Percentiles rank a stretch among this genome's conserved stretches.
phyloP scores from a whole-genome alignment of 805 yeast genomes.

The Grigorovia humatica region DNA sequence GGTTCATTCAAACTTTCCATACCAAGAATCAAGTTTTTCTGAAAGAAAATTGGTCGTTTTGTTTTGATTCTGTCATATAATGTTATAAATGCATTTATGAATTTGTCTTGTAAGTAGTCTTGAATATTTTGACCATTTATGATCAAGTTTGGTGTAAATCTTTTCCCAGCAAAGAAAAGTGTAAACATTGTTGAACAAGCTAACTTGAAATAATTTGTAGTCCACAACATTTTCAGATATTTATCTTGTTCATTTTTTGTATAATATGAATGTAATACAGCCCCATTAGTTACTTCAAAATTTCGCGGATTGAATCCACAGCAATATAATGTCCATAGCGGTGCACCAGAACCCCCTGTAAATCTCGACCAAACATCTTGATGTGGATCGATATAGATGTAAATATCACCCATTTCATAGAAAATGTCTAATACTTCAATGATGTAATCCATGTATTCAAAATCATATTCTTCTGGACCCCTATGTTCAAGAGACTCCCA shows the following conservation, averaged over 20 bases:
- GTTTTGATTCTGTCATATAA: constrained; percentile 34
- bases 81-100: constrained; percentile 41
- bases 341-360: constrained; percentile 89
- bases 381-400: constrained; percentile 78
- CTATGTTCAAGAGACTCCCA: constrained; percentile 91
- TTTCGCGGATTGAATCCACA: constrained; percentile 76
- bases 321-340: constrained; percentile 83
- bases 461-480: constrained; percentile 80
- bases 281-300: constrained; percentile 69
- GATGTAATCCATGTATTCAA: constrained; percentile 62
- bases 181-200: constrained; percentile 80
- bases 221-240: constrained; percentile 86
- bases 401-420: constrained; percentile 52
- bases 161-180: constrained; percentile 67
- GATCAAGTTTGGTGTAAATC: constrained; percentile 64
- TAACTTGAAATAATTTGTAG: constrained; percentile 70
- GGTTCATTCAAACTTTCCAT: constrained; percentile 85
- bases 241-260: constrained; percentile 31
- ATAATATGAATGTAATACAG: constrained; percentile 57
- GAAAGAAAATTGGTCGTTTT: constrained; percentile 36
- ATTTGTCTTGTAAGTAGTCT: constrained; percentile 60
- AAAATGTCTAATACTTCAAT: constrained; percentile 50
- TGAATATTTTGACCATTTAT: constrained; percentile 71
- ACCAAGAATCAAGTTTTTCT: constrained; percentile 44
- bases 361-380: constrained; percentile 92